phyloP scores from a whole-genome alignment of 2,329 filamentous ascomycete genomes.

The Pseudocercospora musae region DNA sequence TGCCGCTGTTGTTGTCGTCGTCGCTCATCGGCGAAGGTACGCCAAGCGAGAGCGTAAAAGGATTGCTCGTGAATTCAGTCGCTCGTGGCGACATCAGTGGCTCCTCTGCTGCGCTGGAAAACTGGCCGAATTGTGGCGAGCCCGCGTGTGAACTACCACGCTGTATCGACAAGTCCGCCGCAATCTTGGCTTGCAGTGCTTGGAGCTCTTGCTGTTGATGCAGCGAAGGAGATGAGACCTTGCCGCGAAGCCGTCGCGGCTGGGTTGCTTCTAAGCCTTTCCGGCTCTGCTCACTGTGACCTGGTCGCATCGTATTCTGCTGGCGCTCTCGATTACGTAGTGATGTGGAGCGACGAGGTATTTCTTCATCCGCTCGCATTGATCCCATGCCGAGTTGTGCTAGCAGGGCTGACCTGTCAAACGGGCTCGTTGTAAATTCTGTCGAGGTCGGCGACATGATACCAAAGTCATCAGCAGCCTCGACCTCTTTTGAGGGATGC shows the following conservation, averaged over 20 bases:
- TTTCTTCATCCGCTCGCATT: constrained; percentile 25
- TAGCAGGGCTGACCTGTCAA: constrained; percentile 35
- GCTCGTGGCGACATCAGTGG: constrained; percentile 68
- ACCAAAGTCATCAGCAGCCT: constrained; percentile 38
- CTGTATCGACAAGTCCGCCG: constrained; percentile 25
- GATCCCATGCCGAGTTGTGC: constrained; percentile 38
- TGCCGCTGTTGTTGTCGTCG: constrained; percentile 49
- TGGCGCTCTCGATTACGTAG: constrained; percentile 15
- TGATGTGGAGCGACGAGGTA: constrained; percentile 25
- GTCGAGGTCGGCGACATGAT: constrained; percentile 41
- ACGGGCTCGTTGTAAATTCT: constrained; percentile 39
- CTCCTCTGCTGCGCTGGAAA: constrained; percentile 35
- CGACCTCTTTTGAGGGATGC: constrained; percentile 31
- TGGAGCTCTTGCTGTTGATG: constrained; percentile 35
- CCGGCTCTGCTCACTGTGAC: not conserved
- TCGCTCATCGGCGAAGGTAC: constrained; percentile 30
- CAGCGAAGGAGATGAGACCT: constrained; percentile 35
- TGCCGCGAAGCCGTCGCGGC: constrained; percentile 25
- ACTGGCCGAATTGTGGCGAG: not conserved
- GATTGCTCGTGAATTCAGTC: constrained; percentile 69
- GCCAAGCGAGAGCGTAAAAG: constrained; percentile 48
- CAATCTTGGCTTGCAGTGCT: constrained; percentile 32
- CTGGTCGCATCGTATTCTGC: not conserved
- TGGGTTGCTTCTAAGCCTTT: not conserved
- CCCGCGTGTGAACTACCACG: constrained; percentile 2